phyloP scores from a whole-genome alignment of 441 rosid genomes.

The Mallotus repandus region DNA sequence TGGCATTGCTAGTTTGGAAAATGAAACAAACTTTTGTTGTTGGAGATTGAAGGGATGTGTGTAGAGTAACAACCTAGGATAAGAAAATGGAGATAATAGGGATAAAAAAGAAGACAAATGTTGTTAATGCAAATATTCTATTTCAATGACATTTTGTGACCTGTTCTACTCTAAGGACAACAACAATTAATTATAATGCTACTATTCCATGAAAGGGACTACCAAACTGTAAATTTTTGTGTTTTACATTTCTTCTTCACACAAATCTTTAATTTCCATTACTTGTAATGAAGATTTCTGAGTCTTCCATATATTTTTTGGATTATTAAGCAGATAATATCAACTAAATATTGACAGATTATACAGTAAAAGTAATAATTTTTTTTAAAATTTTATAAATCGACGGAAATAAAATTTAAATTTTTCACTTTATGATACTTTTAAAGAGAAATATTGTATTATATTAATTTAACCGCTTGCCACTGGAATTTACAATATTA shows the following conservation, averaged over 20 bases:
- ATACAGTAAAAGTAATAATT: too few relatives aligned
- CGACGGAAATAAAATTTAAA: too few relatives aligned
- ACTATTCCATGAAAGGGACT: conserved; percentile 3
- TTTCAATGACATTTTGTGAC: conserved; percentile 16
- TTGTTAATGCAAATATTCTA: conserved; percentile 40
- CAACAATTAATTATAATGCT: conserved; percentile 12
- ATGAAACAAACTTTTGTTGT: background rate
- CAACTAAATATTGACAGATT: too few relatives aligned
- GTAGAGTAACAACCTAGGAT: conserved; percentile 14
- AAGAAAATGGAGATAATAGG: conserved; percentile 2
- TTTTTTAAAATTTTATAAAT: too few relatives aligned
- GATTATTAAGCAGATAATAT: too few relatives aligned
- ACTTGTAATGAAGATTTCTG: too few relatives aligned
- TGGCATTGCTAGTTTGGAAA: background rate
- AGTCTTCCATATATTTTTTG: too few relatives aligned
- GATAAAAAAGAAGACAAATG: conserved; percentile 26
- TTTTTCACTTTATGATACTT: too few relatives aligned
- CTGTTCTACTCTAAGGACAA: conserved; percentile 16
- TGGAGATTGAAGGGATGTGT: conserved; percentile 10
- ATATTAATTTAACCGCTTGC: too few relatives aligned
- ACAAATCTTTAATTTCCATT: too few relatives aligned
- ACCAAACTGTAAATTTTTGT: background rate
- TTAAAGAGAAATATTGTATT: too few relatives aligned
- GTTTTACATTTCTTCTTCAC: background rate
- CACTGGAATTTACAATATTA: too few relatives aligned